Evolutionary conservation across 108 stramenopile genomes (phyloP).

Genomic region (Conticribra guillardii): DNA sequence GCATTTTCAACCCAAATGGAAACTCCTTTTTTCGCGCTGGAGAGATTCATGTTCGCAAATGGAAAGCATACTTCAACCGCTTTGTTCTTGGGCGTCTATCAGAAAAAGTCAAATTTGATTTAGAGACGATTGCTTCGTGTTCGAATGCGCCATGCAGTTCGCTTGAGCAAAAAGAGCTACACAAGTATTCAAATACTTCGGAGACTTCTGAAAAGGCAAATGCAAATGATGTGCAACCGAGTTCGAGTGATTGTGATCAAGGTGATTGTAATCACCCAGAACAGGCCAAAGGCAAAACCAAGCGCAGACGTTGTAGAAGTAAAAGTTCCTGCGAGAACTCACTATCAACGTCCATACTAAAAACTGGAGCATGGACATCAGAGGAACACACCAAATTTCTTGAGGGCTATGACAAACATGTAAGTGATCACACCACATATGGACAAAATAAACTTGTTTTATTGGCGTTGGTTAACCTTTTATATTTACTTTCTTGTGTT

Average conservation of each 20-base stretch:
- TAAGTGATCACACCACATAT: too few relatives aligned
- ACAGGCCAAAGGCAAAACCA: too few relatives aligned
- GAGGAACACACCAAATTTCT: background rate
- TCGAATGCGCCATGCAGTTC: too few relatives aligned
- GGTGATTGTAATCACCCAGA: too few relatives aligned
- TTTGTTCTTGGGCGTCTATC: slow-evolving; percentile 30
- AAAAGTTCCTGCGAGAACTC: too few relatives aligned
- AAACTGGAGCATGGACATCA: background rate
- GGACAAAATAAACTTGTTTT: too few relatives aligned
- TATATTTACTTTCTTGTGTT: too few relatives aligned
- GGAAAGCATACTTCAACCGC: slow-evolving; percentile 38
- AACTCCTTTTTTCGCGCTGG: slow-evolving; percentile 31
- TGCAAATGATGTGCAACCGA: too few relatives aligned
- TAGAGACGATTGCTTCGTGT: background rate
- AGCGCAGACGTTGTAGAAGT: background rate
- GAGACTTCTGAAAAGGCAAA: background rate
- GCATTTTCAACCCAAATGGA: slow-evolving; percentile 29
- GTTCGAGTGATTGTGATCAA: background rate
- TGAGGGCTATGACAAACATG: background rate
- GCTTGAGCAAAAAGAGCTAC: too few relatives aligned
- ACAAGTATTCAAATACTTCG: too few relatives aligned
- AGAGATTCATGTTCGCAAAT: slow-evolving; percentile 37
- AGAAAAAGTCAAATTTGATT: slow-evolving; percentile 10
- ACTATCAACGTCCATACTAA: background rate
- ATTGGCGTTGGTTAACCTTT: too few relatives aligned